phyloP scores from a whole-genome alignment of 1,284 basidiomycete genomes.

The Sutorius eximius region DNA sequence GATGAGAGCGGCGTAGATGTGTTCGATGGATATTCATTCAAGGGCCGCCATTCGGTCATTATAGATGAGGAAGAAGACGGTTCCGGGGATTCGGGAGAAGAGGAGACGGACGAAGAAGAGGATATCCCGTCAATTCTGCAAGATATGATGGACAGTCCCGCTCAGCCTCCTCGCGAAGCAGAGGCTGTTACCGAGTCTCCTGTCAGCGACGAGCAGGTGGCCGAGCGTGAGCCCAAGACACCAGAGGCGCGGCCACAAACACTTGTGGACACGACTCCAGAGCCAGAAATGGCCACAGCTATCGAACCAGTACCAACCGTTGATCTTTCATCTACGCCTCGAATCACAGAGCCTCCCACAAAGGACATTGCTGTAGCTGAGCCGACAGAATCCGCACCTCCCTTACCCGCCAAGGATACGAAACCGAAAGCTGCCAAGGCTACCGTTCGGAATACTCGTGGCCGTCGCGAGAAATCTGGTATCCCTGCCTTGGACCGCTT shows the following conservation, averaged over 20 bases:
- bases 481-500: constrained; percentile 72
- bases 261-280: constrained; percentile 39
- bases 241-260: constrained; percentile 62
- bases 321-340: constrained; percentile 22
- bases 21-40: constrained; percentile 88
- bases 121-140: constrained; percentile 31
- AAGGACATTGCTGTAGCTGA: constrained; percentile 2
- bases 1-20: constrained; percentile 58
- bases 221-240: constrained; percentile 64
- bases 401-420: constrained; percentile 30
- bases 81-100: constrained; percentile 45
- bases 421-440: constrained; percentile 36
- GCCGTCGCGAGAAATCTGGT: constrained; percentile 73
- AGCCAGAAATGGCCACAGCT: constrained; percentile 14
- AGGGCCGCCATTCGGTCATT: constrained; percentile 76
- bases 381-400: constrained; percentile 25
- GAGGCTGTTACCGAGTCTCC: constrained; percentile 32
- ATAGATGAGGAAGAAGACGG: constrained; percentile 56
- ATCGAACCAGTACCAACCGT: constrained; percentile 20
- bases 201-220: constrained; percentile 31
- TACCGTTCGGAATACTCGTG: constrained; percentile 32
- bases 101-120: constrained; percentile 42
- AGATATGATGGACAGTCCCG: constrained; percentile 24
- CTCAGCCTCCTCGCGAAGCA: constrained; percentile 19
- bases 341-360: constrained; percentile 11